A percentile compares a stretch with the other conserved stretches of the same genome.
Evolutionary conservation across 805 yeast species (phyloP).

Genomic region (Starmera dryadoides): DNA sequence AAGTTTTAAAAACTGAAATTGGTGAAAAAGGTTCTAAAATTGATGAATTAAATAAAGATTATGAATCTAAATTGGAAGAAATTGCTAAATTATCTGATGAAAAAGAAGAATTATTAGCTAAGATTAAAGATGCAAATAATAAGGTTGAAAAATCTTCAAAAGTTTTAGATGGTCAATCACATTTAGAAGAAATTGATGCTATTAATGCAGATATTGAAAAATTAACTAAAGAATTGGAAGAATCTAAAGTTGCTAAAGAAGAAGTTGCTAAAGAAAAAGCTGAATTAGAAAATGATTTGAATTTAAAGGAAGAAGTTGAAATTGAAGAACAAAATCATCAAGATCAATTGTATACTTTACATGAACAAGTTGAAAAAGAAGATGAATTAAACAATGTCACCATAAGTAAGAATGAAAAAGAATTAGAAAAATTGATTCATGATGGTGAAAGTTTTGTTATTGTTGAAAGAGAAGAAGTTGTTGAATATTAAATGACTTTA

Average conservation of each 20-base stretch:
- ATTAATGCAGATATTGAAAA: slow-evolving; percentile 12
- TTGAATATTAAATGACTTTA: background rate
- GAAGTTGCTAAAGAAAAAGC: slow-evolving; percentile 2
- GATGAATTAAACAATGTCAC: slow-evolving; percentile 7
- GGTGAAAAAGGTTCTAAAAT: slow-evolving; percentile 12
- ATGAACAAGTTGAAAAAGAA: slow-evolving; percentile 10
- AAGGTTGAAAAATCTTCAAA: slow-evolving; percentile 6
- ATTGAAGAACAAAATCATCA: slow-evolving; percentile 7
- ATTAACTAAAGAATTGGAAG: slow-evolving; percentile 6
- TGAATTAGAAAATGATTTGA: background rate
- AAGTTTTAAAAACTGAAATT: slow-evolving; percentile 8
- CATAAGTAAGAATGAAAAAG: slow-evolving; percentile 6
- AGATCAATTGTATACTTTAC: slow-evolving; percentile 10
- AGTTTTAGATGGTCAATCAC: slow-evolving; percentile 6
- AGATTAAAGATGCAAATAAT: slow-evolving; percentile 8
- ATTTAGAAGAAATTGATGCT: slow-evolving; percentile 10
- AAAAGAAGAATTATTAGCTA: slow-evolving; percentile 9
- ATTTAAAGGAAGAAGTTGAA: slow-evolving; percentile 6
- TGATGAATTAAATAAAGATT: slow-evolving; percentile 9
- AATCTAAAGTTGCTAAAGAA: slow-evolving; percentile 7
- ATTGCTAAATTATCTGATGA: slow-evolving; percentile 13
- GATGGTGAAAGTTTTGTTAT: background rate
- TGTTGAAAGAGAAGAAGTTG: background rate
- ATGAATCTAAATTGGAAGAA: slow-evolving; percentile 8
- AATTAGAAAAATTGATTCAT: slow-evolving; percentile 1